Conservation (phyloP, 768 basidiomycete species). For the Tulasnella calospora region DNA sequence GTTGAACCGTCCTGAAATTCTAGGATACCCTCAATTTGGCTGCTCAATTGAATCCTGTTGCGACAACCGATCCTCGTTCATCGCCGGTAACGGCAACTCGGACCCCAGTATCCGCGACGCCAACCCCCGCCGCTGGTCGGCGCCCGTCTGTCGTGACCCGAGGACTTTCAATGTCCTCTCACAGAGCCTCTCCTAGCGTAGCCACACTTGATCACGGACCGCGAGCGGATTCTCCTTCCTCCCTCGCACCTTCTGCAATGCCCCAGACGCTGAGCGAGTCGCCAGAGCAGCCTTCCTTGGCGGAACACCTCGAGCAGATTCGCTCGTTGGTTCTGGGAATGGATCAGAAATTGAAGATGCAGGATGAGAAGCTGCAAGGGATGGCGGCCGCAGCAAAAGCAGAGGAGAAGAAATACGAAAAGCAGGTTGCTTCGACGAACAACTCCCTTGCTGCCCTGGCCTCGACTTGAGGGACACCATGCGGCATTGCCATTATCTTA, state of each 20-base stretch:
- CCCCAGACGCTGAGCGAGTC: not conserved
- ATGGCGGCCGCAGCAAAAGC: conserved; percentile 56
- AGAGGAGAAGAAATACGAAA: conserved; percentile 38
- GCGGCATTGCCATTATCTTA: not conserved
- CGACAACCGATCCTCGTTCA: not conserved
- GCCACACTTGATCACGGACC: not conserved
- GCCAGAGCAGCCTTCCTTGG: conserved; percentile 39
- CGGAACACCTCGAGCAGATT: conserved; percentile 64
- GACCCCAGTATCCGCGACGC: not conserved
- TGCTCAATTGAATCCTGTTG: conserved; percentile 9
- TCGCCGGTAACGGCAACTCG: conserved; percentile 2
- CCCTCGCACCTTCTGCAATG: not conserved
- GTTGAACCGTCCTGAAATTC: not conserved
- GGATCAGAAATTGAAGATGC: conserved; percentile 61
- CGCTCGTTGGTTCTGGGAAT: conserved; percentile 66
- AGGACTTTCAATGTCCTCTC: not conserved
- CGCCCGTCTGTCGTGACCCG: conserved; percentile 3
- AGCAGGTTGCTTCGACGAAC: not conserved
- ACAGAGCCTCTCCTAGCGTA: not conserved
- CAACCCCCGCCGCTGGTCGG: not conserved
- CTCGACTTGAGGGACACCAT: not conserved
- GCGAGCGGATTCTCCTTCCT: not conserved
- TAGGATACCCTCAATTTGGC: conserved; percentile 12
- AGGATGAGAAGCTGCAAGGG: conserved; percentile 59
- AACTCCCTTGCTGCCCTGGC: not conserved